phyloP scores from a whole-genome alignment of 2,329 filamentous ascomycete species.

The Teratosphaeria nubilosa region DNA sequence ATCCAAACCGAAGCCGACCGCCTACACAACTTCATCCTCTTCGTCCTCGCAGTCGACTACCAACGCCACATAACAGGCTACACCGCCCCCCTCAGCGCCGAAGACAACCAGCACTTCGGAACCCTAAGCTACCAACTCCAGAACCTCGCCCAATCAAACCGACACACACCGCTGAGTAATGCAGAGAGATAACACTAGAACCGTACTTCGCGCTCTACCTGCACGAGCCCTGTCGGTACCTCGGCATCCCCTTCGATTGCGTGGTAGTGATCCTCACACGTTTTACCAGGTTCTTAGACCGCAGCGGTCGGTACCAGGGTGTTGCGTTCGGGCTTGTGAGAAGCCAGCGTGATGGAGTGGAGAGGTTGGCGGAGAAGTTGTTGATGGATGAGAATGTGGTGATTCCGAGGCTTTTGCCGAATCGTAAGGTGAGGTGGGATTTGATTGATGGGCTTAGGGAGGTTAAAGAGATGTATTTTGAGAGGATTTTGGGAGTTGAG shows the following conservation, averaged over 20 bases:
- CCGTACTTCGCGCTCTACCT: not conserved
- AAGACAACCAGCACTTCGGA: not conserved
- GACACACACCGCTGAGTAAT: not conserved
- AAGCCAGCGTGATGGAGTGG: not conserved
- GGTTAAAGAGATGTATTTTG: not conserved
- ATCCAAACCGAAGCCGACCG: not conserved
- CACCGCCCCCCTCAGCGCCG: not conserved
- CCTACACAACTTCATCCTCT: not conserved
- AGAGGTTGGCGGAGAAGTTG: not conserved
- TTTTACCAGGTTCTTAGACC: not conserved
- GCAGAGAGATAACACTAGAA: not conserved
- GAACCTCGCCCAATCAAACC: not conserved
- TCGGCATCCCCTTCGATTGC: not conserved
- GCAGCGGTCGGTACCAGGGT: not conserved
- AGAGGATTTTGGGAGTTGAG: not conserved
- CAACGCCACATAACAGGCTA: not conserved
- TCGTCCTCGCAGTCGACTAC: not conserved
- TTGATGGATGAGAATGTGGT: not conserved
- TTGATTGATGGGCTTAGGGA: not conserved
- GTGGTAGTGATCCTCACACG: not conserved
- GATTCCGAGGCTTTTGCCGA: not conserved
- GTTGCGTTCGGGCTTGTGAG: not conserved
- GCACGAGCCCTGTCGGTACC: not conserved
- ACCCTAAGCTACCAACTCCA: not conserved
- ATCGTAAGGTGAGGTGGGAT: not conserved